Base-by-base conservation (phyloP, 1,139 yeast genomes). In the Pichia sp. region DNA sequence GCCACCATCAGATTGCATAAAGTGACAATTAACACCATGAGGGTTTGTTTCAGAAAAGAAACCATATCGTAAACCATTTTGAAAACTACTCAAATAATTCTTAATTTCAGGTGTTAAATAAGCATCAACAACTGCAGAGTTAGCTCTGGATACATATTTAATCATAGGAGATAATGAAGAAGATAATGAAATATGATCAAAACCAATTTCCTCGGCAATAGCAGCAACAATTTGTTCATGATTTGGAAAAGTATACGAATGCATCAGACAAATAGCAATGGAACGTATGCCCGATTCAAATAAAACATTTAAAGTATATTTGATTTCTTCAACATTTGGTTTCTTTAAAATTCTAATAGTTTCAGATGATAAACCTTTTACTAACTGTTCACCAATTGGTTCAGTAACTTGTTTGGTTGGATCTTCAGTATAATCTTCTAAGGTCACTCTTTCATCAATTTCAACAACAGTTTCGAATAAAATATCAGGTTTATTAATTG, bases 101-200 rank as follows among this genome's bases (percentile, higher is more conserved):
- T 74, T 69, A 41, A 84, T 79, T 40, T 79, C 82, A 3, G 94
- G 94, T 4, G 89, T 82, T 49, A 84, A 64, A 57, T 84, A 84
- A 1, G 92, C 86, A 63, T 84, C 92, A 1, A 86, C 87, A 16
- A 79, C 76, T 2, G 87, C 72, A 20, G 89, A 81, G 52, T 81
- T 81, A 1, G 87, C 86, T 50, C 94, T 69, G 6, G 84, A 75
- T 30, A 84, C 77, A 35, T 76, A 71, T 58, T 82, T 82, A 52
- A 83, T 80, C 81, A 82, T 80, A 5, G 94, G 89, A 40, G 82
- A 77, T 23, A 82, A 67, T 52, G 78, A 74, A 27, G 79, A 76
- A 0, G 90, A 82, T 22, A 82, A 68, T 0, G 89, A 80, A 28
- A 83, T 69, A 55, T 78, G 78, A 2, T 65, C 58, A 59, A 83